Percentiles rank a stretch among this genome's conserved stretches.
These are phyloP conservation scores for Plantago elongata DNA, from an alignment of 257 asterid species.

Conservation along the genomic window DNA sequence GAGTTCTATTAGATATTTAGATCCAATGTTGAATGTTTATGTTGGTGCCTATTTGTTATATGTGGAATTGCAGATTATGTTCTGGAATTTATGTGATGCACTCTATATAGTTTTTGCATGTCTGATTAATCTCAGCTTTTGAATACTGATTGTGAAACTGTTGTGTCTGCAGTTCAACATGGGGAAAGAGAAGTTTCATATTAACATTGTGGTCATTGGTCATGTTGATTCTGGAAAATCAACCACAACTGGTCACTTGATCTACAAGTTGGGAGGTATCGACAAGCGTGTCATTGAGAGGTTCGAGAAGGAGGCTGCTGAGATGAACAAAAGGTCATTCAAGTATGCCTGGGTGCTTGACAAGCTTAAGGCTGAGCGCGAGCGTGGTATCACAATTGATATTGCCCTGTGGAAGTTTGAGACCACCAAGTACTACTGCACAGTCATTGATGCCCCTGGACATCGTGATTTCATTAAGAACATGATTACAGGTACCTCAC, in stretches of 20 bases:
- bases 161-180: slow-evolving; percentile 7
- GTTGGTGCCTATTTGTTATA: too few relatives aligned
- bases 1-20: too few relatives aligned
- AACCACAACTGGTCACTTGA: slow-evolving; percentile 50
- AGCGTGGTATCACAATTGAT: slow-evolving; percentile 64
- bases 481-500: slow-evolving; percentile 12
- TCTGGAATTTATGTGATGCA: neutral
- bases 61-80: too few relatives aligned
- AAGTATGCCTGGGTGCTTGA: slow-evolving; percentile 58
- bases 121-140: neutral
- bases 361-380: slow-evolving; percentile 74
- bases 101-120: neutral
- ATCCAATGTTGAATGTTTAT: too few relatives aligned
- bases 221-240: slow-evolving; percentile 57
- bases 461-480: slow-evolving; percentile 14
- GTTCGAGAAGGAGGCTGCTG: slow-evolving; percentile 45
- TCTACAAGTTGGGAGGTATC: slow-evolving; percentile 61
- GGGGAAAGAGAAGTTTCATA: slow-evolving; percentile 53
- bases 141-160: neutral
- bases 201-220: slow-evolving; percentile 50
- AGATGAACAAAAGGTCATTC: slow-evolving; percentile 28
- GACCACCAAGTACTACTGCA: slow-evolving; percentile 59
- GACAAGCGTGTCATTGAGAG: slow-evolving; percentile 58
- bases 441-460: slow-evolving; percentile 5
- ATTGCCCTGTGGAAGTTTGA: slow-evolving; percentile 68